phyloP scores from a whole-genome alignment of 2,329 filamentous ascomycete genomes.

The Fusarium algeriense region DNA sequence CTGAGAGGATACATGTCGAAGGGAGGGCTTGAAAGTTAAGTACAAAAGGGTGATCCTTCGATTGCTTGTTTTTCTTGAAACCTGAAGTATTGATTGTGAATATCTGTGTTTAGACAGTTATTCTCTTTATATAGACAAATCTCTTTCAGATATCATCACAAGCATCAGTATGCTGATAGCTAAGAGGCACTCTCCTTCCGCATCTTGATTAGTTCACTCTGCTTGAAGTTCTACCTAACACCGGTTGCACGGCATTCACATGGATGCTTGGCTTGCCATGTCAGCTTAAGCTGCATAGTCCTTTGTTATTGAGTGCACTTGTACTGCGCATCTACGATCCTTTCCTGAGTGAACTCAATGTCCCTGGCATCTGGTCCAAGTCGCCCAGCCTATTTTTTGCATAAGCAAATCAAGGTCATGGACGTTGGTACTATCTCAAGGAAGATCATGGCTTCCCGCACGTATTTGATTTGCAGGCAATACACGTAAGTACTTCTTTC shows the following conservation, averaged over 20 bases:
- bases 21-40: no score
- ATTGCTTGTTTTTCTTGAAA: no score
- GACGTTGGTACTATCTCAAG: no score
- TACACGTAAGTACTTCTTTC: no score
- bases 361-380: no score
- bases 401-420: no score
- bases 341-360: no score
- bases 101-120: not conserved
- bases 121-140: not conserved
- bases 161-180: not conserved
- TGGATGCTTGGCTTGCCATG: not conserved
- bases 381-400: no score
- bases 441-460: no score
- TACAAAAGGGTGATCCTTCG: no score
- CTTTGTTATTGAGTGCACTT: not conserved
- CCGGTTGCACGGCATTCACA: not conserved
- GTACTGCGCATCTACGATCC: fast-evolving
- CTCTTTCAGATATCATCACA: not conserved
- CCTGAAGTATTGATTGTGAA: no score
- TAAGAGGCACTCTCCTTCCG: not conserved
- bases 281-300: fast-evolving
- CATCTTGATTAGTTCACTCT: not conserved
- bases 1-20: not conserved
- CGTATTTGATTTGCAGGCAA: no score
- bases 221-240: not conserved